Base-by-base conservation (phyloP, 495 filamentous ascomycete species). In the Penicillium pancosmium region DNA sequence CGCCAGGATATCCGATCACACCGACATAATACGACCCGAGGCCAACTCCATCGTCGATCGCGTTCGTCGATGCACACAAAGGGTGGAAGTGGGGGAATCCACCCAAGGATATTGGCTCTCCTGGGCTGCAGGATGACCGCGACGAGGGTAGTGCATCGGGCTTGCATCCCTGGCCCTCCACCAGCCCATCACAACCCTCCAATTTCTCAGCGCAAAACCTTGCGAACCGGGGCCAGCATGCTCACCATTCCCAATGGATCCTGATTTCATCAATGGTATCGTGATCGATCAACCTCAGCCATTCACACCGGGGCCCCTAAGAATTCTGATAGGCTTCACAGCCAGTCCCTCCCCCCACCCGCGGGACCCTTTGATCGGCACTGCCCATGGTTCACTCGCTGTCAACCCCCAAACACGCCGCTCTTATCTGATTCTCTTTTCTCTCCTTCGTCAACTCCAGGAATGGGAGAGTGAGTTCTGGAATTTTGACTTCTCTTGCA, bases 361-460 rank as follows among this genome's bases (percentile, higher is more conserved):
- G 38, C 40, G 62, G 62, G 47, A 15, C 62, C 36, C 40, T 41
- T 38, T 43, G 49, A 59, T 55, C 62, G 18, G 13, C 47, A 15
- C n/a, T 52, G 52, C 56, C 36, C 55, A 55, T 61, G 58, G 62
- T 43, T 58, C 62, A 58, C 38, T 25, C 27, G 35, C 16, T 25
- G 50, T 36, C 55, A 38, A 49, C 50, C 46, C 50, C 46, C 54
- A 13, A 15, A 18, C 10, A 48, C 21, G 10, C 44, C 34, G 13
- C 50, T 56, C 43, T 64, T 59, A 60, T 60, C 50, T 64, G 56
- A 60, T 52, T 49, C 41, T 10, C 7, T 44, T 50, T 33, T n/a
- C 50, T 9, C 40, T 10, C n/a, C 41, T 46, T 13, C 16, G 41
- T 9, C 41, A 16, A 18, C 41, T 23, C 16, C 41, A 19, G 41